Base-by-base conservation (phyloP, 2,329 filamentous ascomycete genomes). In the Alternaria hordeiaustralica region DNA sequence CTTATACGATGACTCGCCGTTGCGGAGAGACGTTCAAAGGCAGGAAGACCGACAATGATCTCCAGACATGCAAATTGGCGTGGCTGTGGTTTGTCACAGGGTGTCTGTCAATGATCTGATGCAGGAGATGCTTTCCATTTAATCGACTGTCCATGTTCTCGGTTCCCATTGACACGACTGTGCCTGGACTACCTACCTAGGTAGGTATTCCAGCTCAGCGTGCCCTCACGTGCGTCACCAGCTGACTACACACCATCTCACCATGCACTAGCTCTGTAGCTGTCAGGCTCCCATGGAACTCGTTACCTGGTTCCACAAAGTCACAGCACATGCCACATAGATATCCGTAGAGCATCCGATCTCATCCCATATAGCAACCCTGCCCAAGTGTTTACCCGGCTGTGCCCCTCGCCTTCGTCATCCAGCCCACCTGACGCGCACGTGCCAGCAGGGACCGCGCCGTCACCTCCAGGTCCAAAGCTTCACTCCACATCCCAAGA, bases 401-500 rank as follows among this genome's bases (percentile, higher is more conserved):
- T 46, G 50, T 30, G 25, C 26, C 41, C 43, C 54, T 54, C 33
- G 57, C 49, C 41, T 51, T 56, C 66, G 61, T 63, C 59, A 68
- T 69, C 50, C 61, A 61, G 56, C 55, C 51, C 55, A 51, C 53
- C 54, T 41, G 36, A 41, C 33, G 23, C 56, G 67, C 71, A 70
- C 70, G 71, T 71, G 66, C 71, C 64, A 69, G 6, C 25, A 43
- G 47, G 28, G 46, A 58, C 55, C 60, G 50, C 55, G 55, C 55
- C 55, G 57, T 63, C 58, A 64, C 61, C 60, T 69, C 65, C 63
- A 65, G 50, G 63, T 58, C 50, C 60, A 59, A 53, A 49, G 55
- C 58, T 57, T 58, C 61, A 63, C 56, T 61, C 30, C 59, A 63
- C 61, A 61, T 43, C 45, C 41, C 20, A 58, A 61, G 41, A 47